Base-by-base conservation (phyloP, 2,329 filamentous ascomycete genomes). In the Pochonia chlamydosporia region DNA sequence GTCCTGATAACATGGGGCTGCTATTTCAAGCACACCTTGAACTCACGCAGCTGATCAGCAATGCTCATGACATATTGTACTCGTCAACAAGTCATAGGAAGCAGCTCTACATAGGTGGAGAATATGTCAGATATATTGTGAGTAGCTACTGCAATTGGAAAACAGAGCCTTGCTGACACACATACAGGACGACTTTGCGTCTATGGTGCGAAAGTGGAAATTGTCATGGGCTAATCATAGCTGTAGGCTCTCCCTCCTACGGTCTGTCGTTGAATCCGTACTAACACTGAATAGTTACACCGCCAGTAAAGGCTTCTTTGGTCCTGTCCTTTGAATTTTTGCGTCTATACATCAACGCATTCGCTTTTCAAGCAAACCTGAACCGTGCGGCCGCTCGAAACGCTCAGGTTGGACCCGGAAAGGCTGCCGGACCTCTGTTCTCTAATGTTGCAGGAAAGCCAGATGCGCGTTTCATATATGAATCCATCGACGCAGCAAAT, bases 31-130 rank as follows among this genome's bases (percentile, higher is more conserved):
- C 85, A 0, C 85, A 82, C 21, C 66, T 89, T 6, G 85, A 88
- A 55, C 68, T 88, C 21, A 88, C 84, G 0, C 80, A 87, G 54
- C 70, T 89, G 2, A 87, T 87, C 58, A 82, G 81, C 18, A 88
- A 87, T 54, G 83, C 87, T 0, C 84, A 88, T 48, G 84, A 88
- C 56, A 81, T 87, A 1, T 65, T 89, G 1, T 89, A 88, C 60
- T 85, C 84, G 0, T 85, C 84, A 6, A 83, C 82, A 44, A 80
- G 81, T 16, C 82, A 83, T 36, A 82, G 82, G 47, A 82, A 84
- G 59, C 80, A 87, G 48, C 78, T 84, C 51, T 85, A 87, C 65
- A 69, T 85, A 24, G 82, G 82, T 57, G 84, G 84, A 1, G 81
- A 85, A 54, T 87, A 87, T 58, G 84, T 87, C 51, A 82, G 87